phyloP scores from a whole-genome alignment of 108 stramenopile genomes.

The Discostella pseudostelligera region DNA sequence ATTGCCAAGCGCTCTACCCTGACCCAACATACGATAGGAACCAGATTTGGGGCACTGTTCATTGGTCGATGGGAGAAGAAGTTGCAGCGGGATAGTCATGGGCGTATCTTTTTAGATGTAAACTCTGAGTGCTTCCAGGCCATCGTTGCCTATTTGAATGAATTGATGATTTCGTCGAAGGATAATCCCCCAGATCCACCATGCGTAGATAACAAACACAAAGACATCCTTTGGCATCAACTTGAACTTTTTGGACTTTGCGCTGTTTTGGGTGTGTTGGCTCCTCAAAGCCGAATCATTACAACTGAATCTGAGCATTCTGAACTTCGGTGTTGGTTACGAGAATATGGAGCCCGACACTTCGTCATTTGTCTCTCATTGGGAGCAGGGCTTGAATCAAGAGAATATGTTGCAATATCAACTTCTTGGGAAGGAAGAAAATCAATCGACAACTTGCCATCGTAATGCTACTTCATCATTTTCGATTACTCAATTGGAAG shows the following conservation, averaged over 20 bases:
- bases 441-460: conserved; percentile 2
- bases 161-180: conserved; percentile 5
- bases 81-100: conserved; percentile 5
- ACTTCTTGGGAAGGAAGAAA: too few relatives aligned
- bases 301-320: not conserved
- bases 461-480: too few relatives aligned
- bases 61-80: conserved; percentile 24
- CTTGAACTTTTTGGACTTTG: conserved; percentile 24
- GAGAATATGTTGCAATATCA: too few relatives aligned
- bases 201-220: conserved; percentile 20
- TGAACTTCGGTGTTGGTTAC: conserved; percentile 21
- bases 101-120: conserved; percentile 19
- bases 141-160: conserved; percentile 15
- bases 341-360: too few relatives aligned
- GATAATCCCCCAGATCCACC: conserved; percentile 7
- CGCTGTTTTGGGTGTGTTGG: too few relatives aligned
- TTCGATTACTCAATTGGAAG: not conserved
- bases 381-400: too few relatives aligned
- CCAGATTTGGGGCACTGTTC: conserved; percentile 12
- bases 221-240: conserved; percentile 22
- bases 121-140: conserved; percentile 14
- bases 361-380: too few relatives aligned
- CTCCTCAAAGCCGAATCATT: conserved; percentile 19
- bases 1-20: conserved; percentile 1
- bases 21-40: conserved; percentile 11